phyloP scores from a whole-genome alignment of 177 flowering plant genomes.

The Vitis hybrid region DNA sequence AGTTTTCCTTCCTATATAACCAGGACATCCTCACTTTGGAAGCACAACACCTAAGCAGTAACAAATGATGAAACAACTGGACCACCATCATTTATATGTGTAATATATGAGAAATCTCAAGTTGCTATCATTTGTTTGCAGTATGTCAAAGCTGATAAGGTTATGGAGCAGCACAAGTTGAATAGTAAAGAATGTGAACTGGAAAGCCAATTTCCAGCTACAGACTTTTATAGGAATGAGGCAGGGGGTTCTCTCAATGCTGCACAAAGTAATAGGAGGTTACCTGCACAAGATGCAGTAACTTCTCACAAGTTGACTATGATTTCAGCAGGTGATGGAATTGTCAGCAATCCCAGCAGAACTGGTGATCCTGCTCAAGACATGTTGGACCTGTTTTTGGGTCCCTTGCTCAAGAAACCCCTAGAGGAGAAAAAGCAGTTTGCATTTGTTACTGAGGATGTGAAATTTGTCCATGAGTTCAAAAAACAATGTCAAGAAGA shows the following conservation, averaged over 20 bases:
- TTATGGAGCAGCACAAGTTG: constrained; percentile 15
- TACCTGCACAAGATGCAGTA: constrained; percentile 7
- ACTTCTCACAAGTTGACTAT: constrained; percentile 5
- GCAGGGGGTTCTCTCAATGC: constrained; percentile 12
- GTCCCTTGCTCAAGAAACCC: constrained; percentile 54
- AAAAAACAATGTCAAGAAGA: constrained; percentile 26
- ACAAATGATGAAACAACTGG: no score
- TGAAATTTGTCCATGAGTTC: constrained; percentile 16
- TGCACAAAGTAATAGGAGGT: constrained; percentile 4
- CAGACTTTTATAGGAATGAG: constrained; percentile 15
- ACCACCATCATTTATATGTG: no score
- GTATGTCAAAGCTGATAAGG: constrained; percentile 28
- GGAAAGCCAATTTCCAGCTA: constrained; percentile 13
- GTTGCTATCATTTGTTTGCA: constrained; percentile 20
- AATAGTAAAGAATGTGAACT: constrained; percentile 14
- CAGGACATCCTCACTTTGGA: no score
- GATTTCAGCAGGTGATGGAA: constrained; percentile 9
- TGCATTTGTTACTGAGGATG: constrained; percentile 20
- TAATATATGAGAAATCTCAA: neutral
- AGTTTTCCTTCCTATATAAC: no score
- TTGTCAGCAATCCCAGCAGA: constrained; percentile 4
- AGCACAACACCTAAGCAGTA: no score
- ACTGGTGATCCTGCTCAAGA: constrained; percentile 60
- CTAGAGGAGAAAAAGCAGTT: constrained; percentile 23
- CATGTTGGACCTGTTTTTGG: constrained; percentile 66